Conservation (phyloP, 106 monocot genomes). For the Phalaenopsis equestris region DNA sequence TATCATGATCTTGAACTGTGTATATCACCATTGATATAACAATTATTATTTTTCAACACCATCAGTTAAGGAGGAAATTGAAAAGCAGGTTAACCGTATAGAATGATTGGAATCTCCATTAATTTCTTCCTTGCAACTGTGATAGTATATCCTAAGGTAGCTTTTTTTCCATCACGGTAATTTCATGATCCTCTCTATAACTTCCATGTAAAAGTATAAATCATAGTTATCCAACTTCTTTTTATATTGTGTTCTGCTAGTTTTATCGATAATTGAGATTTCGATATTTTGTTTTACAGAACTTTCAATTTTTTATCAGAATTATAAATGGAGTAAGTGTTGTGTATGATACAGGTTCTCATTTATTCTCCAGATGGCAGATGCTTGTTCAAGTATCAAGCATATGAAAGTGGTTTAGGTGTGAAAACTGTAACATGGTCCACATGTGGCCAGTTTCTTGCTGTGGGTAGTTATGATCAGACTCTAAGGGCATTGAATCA, state of each 20-base stretch:
- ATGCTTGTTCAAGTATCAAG: constrained; percentile 91
- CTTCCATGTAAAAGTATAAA: constrained; percentile 1
- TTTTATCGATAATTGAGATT: background rate
- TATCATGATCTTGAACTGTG: background rate
- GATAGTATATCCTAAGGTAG: background rate
- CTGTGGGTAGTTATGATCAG: constrained; percentile 96
- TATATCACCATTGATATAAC: background rate
- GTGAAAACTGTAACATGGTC: constrained; percentile 97
- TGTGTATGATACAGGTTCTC: constrained; percentile 55
- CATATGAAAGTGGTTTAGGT: constrained; percentile 94
- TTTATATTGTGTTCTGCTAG: background rate
- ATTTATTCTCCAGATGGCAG: constrained; percentile 99
- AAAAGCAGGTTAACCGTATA: background rate
- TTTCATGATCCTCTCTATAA: background rate
- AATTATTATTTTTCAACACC: background rate
- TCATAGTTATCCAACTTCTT: background rate
- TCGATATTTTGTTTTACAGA: background rate
- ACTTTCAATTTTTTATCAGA: background rate
- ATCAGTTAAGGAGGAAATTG: background rate
- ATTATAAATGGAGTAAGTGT: constrained; percentile 10
- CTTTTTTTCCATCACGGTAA: background rate
- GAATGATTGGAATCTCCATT: background rate
- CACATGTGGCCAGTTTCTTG: constrained; percentile 92
- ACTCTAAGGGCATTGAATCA: constrained; percentile 70
- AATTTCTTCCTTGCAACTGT: background rate